Evolutionary conservation across 306 rosid genomes (phyloP), one percentile per base, ranked within the genome.

Genomic region (Nissolia schottii): DNA sequence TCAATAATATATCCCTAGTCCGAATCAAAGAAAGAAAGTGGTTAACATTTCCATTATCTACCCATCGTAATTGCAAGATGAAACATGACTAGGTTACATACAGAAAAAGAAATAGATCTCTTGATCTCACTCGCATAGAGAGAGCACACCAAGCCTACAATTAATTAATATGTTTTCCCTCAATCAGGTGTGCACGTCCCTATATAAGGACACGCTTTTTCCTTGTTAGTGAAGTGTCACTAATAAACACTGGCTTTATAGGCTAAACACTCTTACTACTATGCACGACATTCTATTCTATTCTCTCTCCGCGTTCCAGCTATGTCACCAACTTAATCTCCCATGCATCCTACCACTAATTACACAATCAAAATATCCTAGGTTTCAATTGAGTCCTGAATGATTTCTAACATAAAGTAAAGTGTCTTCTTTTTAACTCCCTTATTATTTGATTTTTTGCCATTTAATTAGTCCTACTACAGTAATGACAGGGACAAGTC

Each of bases 271-370:
- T 54, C 64, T 24, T 63, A n/a, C 23, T 22, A 13, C 53, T 3
- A 2, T 2, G 74, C 85, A 83, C 84, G 74, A 59, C 29, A 15
- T 22, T 65, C 50, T 4, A n/a, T n/a, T 66, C 67, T 13, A 5
- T 34, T 23, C 73, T 34, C 80, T 51, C 57, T 7, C 51, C 73
- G 81, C 78, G 76, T 81, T 82, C 83, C 82, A 80, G 11, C 49
- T 41, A 13, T 48, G 32, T 54, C 16, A 29, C 12, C 67, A 9
- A 3, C 31, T 19, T 11, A 22, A 49, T 18, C 12, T 31, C 50
- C 35, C 48, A 22, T 38, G 37, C 37, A 31, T 14, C 29, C 28
- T 11, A 20, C 9, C 48, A 48, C 27, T 3, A n/a, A n/a, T n/a
- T 49, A 32, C 8, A 2, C 23, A 49, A n/a, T 22, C 20, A 62